A percentile compares a stretch with the other conserved stretches of the same genome.
phyloP scores from a whole-genome alignment of 192 early-diverging fungal genomes.

The Entomortierella parvispora region DNA sequence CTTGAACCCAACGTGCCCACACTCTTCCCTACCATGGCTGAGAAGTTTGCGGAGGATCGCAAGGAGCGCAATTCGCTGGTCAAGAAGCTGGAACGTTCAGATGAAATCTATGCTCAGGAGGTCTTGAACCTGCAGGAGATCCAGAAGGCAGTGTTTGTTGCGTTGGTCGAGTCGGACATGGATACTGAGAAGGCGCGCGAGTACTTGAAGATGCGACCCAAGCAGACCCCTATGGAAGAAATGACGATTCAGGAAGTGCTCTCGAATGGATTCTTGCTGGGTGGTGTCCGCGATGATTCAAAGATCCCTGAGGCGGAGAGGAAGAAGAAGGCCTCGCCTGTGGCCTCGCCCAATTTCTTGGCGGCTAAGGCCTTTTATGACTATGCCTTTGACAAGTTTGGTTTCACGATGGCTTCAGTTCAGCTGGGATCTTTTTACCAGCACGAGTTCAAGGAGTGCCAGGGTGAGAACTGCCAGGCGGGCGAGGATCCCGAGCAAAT shows the following conservation, averaged over 20 bases:
- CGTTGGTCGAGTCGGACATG: constrained; percentile 55
- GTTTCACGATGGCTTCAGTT: constrained; percentile 64
- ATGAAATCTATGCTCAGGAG: constrained; percentile 49
- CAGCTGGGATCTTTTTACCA: constrained; percentile 61
- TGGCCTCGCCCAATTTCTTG: constrained; percentile 56
- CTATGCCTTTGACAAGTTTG: constrained; percentile 56
- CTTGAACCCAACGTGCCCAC: constrained; percentile 60
- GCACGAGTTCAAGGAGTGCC: constrained; percentile 58
- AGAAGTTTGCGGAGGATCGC: constrained; percentile 55
- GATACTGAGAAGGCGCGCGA: constrained; percentile 55
- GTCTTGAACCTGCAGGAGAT: constrained; percentile 55
- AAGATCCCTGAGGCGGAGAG: constrained; percentile 11
- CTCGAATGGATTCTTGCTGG: constrained; percentile 54
- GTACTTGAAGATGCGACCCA: constrained; percentile 40
- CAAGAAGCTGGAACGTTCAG: constrained; percentile 58
- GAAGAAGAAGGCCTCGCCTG: constrained; percentile 47
- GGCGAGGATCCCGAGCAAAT: constrained; percentile 60
- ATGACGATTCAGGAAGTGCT: constrained; percentile 58
- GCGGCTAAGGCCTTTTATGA: constrained; percentile 59
- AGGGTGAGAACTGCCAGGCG: constrained; percentile 54
- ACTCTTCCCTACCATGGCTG: constrained; percentile 56
- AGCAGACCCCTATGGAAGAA: constrained; percentile 28
- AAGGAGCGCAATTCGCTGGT: constrained; percentile 59
- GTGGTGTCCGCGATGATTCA: constrained; percentile 53
- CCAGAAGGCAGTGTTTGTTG: constrained; percentile 58